phyloP scores from a whole-genome alignment of 1,139 yeast genomes.

The Kodamaea fungicola region DNA sequence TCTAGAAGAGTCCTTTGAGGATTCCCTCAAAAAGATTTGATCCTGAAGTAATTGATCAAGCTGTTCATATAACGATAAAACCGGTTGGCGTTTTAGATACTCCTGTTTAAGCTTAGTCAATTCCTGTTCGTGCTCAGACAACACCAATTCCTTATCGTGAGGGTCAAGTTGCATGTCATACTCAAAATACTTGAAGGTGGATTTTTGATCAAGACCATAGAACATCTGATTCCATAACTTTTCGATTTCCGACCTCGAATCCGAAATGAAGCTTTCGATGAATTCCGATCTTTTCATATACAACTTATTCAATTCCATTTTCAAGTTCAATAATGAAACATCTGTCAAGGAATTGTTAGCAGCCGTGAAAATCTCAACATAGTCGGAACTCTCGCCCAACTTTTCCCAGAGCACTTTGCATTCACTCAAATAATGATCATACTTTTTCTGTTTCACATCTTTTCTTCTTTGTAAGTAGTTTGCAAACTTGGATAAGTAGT shows the following conservation, averaged over 20 bases:
- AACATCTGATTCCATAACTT: conserved; percentile 61
- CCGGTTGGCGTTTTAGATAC: conserved; percentile 49
- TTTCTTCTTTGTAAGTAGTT: conserved; percentile 25
- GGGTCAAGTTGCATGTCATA: conserved; percentile 35
- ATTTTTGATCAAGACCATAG: conserved; percentile 47
- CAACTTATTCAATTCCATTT: conserved; percentile 56
- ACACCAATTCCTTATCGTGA: conserved; percentile 52
- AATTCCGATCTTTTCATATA: conserved; percentile 57
- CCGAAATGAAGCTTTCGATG: conserved; percentile 64
- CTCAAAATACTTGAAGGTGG: conserved; percentile 32
- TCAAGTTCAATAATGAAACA: conserved; percentile 35
- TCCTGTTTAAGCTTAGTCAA: conserved; percentile 49
- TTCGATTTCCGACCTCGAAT: conserved; percentile 55
- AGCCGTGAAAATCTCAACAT: conserved; percentile 33
- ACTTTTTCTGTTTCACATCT: conserved; percentile 31
- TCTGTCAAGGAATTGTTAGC: conserved; percentile 40
- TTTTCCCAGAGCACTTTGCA: conserved; percentile 51
- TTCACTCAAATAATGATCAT: conserved; percentile 27
- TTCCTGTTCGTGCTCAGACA: conserved; percentile 61
- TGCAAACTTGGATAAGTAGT: conserved; percentile 29
- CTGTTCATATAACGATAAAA: conserved; percentile 52
- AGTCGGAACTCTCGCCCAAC: conserved; percentile 39
- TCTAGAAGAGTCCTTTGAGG: conserved; percentile 79
- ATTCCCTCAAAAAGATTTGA: conserved; percentile 58
- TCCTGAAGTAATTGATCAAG: conserved; percentile 58